Percentiles rank a stretch among this genome's conserved stretches.
Conservation (phyloP, 192 early-diverging fungal species). For the Backusella parvicylindrica region DNA sequence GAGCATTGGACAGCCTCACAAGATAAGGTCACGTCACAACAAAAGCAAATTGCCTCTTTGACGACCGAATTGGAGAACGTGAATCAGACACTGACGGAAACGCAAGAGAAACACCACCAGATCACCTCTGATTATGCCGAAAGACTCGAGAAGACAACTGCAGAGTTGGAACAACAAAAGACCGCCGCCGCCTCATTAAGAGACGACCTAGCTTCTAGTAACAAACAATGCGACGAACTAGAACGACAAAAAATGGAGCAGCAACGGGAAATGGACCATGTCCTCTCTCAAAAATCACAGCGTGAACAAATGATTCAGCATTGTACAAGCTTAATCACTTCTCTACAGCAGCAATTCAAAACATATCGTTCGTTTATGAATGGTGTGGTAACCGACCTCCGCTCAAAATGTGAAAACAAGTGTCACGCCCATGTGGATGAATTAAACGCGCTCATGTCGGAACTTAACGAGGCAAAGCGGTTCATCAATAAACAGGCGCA, state of each 20-base stretch:
- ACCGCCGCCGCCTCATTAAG: neutral
- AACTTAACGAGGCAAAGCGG: constrained; percentile 14
- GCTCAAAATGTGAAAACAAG: neutral
- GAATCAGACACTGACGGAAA: neutral
- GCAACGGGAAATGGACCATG: neutral
- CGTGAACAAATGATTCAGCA: neutral
- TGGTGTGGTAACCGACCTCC: neutral
- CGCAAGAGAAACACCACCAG: neutral
- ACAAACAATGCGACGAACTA: neutral
- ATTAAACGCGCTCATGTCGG: neutral
- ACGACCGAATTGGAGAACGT: neutral
- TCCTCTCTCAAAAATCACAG: neutral
- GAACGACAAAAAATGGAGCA: neutral
- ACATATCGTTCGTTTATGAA: constrained; percentile 1
- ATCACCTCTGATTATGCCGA: neutral
- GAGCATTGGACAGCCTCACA: neutral
- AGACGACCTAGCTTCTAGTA: neutral
- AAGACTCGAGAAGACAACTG: neutral
- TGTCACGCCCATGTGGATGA: neutral
- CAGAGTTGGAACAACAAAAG: neutral
- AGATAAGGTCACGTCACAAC: neutral
- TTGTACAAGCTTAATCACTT: neutral
- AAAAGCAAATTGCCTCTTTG: neutral
- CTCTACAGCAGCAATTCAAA: neutral
- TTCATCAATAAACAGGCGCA: constrained; percentile 20